These are phyloP conservation scores for Candida quercuum DNA, from an alignment of 805 yeast genomes.

Conservation along the genomic window DNA sequence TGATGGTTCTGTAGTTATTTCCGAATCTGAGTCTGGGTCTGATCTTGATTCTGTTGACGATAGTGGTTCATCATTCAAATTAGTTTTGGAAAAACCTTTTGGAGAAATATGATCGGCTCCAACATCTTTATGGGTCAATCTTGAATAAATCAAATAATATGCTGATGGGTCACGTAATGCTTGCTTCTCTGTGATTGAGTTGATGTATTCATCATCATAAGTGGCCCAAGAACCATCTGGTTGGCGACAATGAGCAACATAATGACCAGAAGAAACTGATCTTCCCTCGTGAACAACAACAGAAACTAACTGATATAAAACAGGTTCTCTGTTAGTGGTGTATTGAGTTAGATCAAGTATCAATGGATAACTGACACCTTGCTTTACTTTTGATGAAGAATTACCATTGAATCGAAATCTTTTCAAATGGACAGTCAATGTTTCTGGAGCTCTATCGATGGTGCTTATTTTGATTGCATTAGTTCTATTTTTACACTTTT, in stretches of 20 bases:
- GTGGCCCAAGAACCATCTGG: conserved; percentile 92
- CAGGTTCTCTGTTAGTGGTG: conserved; percentile 41
- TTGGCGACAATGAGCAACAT: conserved; percentile 84
- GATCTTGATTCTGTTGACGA: not conserved
- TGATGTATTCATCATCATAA: conserved; percentile 89
- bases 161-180: conserved; percentile 85
- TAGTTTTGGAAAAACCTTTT: not conserved
- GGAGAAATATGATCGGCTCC: not conserved
- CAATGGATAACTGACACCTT: conserved; percentile 76
- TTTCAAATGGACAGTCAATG: conserved; percentile 80
- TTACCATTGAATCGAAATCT: conserved; percentile 85
- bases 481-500: conserved; percentile 72
- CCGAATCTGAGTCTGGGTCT: not conserved
- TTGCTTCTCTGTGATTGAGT: conserved; percentile 61
- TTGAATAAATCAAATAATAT: conserved; percentile 80
- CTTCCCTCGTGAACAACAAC: conserved; percentile 95
- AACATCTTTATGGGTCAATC: conserved; percentile 54
- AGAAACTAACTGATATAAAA: conserved; percentile 65
- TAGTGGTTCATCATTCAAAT: not conserved
- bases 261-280: conserved; percentile 89
- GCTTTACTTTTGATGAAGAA: conserved; percentile 79
- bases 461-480: conserved; percentile 72
- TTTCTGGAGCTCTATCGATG: conserved; percentile 82
- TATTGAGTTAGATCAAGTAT: conserved; percentile 67
- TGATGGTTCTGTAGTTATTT: no score